phyloP scores from a whole-genome alignment of 148 eudicot species.

The Rhododendron mucronatum region DNA sequence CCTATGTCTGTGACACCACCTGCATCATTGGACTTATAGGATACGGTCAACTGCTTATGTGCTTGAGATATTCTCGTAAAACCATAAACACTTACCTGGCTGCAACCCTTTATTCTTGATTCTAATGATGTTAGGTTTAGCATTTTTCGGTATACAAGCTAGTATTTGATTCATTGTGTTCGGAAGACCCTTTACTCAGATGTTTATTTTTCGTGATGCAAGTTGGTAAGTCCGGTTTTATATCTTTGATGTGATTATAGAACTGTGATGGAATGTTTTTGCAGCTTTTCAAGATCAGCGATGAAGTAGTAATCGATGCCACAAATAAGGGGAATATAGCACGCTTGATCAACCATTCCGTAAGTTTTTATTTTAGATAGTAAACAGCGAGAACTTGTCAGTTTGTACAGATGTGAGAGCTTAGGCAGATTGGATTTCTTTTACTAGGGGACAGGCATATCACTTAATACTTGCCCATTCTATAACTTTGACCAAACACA shows the following conservation, averaged over 20 bases:
- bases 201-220: background rate
- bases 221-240: background rate
- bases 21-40: background rate
- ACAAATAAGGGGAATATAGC: conserved; percentile 87
- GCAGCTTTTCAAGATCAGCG: conserved; percentile 93
- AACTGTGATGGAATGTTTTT: conserved; percentile 10
- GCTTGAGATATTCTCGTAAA: background rate
- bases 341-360: conserved; percentile 93
- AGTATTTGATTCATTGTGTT: background rate
- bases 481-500: background rate
- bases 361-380: conserved; percentile 30
- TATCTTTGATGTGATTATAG: background rate
- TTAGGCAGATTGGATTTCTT: background rate
- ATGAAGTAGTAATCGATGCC: conserved; percentile 85
- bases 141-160: background rate
- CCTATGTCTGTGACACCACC: background rate
- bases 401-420: background rate
- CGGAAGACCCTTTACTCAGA: background rate
- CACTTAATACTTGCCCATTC: background rate
- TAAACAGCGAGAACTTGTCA: background rate
- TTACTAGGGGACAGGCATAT: background rate
- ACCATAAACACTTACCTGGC: background rate
- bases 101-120: background rate
- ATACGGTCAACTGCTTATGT: background rate
- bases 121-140: background rate